Evolutionary conservation across 352 stramenopile genomes (phyloP).

Genomic region (Phytophthora pisi): DNA sequence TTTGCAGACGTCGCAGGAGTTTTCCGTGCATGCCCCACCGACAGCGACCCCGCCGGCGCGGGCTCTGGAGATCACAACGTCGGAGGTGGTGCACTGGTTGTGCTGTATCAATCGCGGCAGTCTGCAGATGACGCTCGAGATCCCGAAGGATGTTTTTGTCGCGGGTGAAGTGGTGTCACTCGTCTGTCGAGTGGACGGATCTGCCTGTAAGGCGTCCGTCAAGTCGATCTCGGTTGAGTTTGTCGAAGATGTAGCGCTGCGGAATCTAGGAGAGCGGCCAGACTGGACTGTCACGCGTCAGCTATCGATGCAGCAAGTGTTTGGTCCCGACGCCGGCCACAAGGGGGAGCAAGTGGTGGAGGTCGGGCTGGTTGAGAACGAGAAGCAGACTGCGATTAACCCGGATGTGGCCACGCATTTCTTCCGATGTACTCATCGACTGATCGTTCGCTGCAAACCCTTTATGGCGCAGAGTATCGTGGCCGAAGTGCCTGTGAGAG

Average conservation of each 20-base stretch:
- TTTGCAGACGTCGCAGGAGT: conserved; percentile 33
- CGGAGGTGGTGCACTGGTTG: conserved; percentile 35
- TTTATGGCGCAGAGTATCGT: conserved; percentile 28
- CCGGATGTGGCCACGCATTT: conserved; percentile 32
- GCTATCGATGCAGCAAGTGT: conserved; percentile 28
- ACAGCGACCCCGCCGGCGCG: conserved; percentile 27
- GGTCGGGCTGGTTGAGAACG: conserved; percentile 26
- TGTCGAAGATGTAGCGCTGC: conserved; percentile 31
- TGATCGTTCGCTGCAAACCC: conserved; percentile 40
- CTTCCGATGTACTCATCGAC: conserved; percentile 36
- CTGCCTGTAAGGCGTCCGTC: conserved; percentile 26
- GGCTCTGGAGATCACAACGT: conserved; percentile 34
- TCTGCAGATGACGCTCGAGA: conserved; percentile 24
- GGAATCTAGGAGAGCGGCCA: conserved; percentile 19
- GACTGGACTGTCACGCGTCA: conserved; percentile 29
- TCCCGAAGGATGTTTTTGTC: conserved; percentile 30
- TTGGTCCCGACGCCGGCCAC: conserved; percentile 15
- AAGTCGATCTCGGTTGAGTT: conserved; percentile 30
- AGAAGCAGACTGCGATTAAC: conserved; percentile 28
- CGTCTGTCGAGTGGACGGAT: conserved; percentile 28
- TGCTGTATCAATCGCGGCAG: conserved; percentile 38
- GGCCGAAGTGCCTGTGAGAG: conserved; percentile 29
- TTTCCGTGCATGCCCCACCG: conserved; percentile 29
- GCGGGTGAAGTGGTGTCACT: conserved; percentile 27
- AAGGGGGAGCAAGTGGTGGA: conserved; percentile 17